Conservation (phyloP, 768 basidiomycete species). For the Kwoniella mangroviensis region DNA sequence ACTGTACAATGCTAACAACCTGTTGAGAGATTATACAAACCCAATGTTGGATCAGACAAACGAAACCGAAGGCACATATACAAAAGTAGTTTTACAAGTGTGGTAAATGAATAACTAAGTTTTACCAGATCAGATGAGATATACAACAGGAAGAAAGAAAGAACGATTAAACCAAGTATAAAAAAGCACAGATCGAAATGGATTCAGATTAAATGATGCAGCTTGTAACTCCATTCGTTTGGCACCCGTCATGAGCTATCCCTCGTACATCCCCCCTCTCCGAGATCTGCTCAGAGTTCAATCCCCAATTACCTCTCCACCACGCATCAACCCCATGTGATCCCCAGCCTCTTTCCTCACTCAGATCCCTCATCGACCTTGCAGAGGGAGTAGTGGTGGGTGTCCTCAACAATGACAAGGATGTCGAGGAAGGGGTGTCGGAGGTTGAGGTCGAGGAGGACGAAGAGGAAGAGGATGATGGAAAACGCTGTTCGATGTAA, state of each 20-base stretch:
- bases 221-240: too few relatives aligned
- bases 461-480: slow-evolving; percentile 11
- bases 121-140: slow-evolving; percentile 1
- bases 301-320: slow-evolving; percentile 25
- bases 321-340: slow-evolving; percentile 23
- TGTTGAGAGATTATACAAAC: background rate
- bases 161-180: background rate
- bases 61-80: background rate
- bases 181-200: background rate
- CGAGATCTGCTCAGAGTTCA: background rate
- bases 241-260: background rate
- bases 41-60: background rate
- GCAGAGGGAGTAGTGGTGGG: background rate
- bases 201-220: too few relatives aligned
- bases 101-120: background rate
- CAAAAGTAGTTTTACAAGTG: background rate
- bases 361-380: background rate
- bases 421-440: background rate
- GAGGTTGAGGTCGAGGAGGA: background rate
- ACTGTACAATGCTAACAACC: too few relatives aligned
- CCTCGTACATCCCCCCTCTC: background rate
- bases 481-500: slow-evolving; percentile 18
- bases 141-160: background rate
- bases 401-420: background rate
- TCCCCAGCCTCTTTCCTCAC: slow-evolving; percentile 18